Evolutionary conservation across 129 eudicot species (phyloP).

Genomic region (Chrysanthemum seticuspe): DNA sequence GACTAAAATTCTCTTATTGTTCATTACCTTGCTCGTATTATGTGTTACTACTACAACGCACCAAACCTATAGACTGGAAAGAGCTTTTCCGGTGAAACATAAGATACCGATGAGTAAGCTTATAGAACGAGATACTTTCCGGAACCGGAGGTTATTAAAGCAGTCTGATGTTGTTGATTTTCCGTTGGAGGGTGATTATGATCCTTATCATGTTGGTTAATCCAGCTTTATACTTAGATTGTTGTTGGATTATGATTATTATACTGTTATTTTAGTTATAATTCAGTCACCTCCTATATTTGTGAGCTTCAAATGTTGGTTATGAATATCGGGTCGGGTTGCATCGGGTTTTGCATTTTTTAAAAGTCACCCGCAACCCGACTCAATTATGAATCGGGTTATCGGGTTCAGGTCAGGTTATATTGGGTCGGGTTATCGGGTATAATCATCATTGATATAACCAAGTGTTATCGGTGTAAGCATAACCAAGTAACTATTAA

Average conservation of each 20-base stretch:
- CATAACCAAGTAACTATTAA: too few species aligned
- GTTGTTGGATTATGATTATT: too few species aligned
- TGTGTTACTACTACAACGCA: too few species aligned
- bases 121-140: constrained; percentile 48
- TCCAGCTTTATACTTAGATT: neutral
- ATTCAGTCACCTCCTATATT: neutral
- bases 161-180: constrained; percentile 66
- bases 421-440: too few species aligned
- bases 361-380: neutral
- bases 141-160: constrained; percentile 69
- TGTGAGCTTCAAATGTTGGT: neutral
- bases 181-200: constrained; percentile 71
- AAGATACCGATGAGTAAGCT: constrained; percentile 65
- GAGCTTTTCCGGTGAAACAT: constrained; percentile 75
- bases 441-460: too few species aligned
- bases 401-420: too few species aligned
- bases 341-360: too few species aligned
- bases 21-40: too few species aligned
- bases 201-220: constrained; percentile 92
- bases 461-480: too few species aligned
- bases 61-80: constrained; percentile 31
- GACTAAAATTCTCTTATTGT: too few species aligned
- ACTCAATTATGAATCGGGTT: neutral
- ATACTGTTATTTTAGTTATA: too few species aligned
- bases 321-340: neutral